Conservation (phyloP, 495 filamentous ascomycete species). For the Lepraria neglecta region DNA sequence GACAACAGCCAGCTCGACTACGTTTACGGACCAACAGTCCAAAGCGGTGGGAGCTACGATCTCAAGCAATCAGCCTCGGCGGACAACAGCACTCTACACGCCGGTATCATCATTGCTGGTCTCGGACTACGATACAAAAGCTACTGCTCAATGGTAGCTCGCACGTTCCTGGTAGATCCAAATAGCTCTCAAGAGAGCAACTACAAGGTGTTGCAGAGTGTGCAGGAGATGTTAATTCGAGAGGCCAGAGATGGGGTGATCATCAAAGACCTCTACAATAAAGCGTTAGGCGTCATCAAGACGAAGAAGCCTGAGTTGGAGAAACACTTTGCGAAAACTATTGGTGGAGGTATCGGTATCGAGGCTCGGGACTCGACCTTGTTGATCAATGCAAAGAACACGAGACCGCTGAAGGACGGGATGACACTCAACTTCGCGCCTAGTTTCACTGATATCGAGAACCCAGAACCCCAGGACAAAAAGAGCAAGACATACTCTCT, state of each 20-base stretch:
- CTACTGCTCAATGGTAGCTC: constrained; percentile 81
- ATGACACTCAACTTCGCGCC: constrained; percentile 91
- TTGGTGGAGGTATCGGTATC: constrained; percentile 86
- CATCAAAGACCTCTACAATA: constrained; percentile 86
- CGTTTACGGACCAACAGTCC: constrained; percentile 83
- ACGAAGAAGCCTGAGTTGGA: constrained; percentile 90
- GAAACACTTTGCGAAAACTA: constrained; percentile 82
- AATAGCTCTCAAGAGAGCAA: constrained; percentile 90
- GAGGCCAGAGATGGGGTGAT: constrained; percentile 81
- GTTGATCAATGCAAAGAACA: constrained; percentile 77
- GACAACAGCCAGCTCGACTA: constrained; percentile 91
- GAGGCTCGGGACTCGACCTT: constrained; percentile 79
- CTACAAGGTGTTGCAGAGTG: constrained; percentile 81
- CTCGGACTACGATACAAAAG: constrained; percentile 92
- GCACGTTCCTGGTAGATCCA: constrained; percentile 94
- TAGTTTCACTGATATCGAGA: constrained; percentile 80
- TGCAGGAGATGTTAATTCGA: constrained; percentile 82
- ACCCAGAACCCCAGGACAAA: constrained; percentile 74
- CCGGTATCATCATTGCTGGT: constrained; percentile 84
- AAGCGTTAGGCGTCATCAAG: constrained; percentile 69
- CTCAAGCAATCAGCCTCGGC: constrained; percentile 67
- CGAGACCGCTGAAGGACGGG: constrained; percentile 76
- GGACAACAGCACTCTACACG: constrained; percentile 78
- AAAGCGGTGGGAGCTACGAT: constrained; percentile 94
- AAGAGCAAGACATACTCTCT: constrained; percentile 82